Conservation (phyloP, 1,139 yeast genomes). For the Zygoascus sp. region DNA sequence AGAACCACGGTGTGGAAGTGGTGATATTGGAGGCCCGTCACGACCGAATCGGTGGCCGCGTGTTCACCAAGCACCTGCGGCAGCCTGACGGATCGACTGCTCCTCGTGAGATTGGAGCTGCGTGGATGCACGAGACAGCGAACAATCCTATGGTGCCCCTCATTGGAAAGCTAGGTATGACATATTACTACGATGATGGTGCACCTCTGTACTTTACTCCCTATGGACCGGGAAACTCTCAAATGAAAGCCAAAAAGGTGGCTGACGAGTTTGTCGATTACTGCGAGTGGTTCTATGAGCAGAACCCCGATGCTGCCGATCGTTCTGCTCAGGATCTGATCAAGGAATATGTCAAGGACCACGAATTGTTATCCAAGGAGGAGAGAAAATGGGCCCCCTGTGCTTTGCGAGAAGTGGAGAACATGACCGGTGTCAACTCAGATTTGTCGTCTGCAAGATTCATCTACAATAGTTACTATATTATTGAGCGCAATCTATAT, state of each 20-base stretch:
- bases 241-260: slow-evolving; percentile 44
- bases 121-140: slow-evolving; percentile 81
- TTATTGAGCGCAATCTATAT: slow-evolving; percentile 67
- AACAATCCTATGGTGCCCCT: slow-evolving; percentile 62
- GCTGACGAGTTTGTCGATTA: slow-evolving; percentile 56
- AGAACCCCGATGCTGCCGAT: slow-evolving; percentile 48
- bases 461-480: slow-evolving; percentile 53
- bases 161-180: slow-evolving; percentile 37
- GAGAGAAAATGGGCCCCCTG: slow-evolving; percentile 52
- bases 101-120: slow-evolving; percentile 45
- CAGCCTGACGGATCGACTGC: slow-evolving; percentile 27
- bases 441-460: slow-evolving; percentile 56
- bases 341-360: slow-evolving; percentile 43
- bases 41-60: slow-evolving; percentile 53
- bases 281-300: slow-evolving; percentile 52
- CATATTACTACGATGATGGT: slow-evolving; percentile 46
- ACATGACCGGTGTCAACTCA: slow-evolving; percentile 73
- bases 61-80: slow-evolving; percentile 51
- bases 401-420: slow-evolving; percentile 53
- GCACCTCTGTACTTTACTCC: slow-evolving; percentile 34
- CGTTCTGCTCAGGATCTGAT: slow-evolving; percentile 48
- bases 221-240: slow-evolving; percentile 30
- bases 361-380: slow-evolving; percentile 44
- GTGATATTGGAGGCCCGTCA: slow-evolving; percentile 50
- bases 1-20: slow-evolving; percentile 40